Base-by-base conservation (phyloP, 139 green algal species). In the Coccomyxa sp. region DNA sequence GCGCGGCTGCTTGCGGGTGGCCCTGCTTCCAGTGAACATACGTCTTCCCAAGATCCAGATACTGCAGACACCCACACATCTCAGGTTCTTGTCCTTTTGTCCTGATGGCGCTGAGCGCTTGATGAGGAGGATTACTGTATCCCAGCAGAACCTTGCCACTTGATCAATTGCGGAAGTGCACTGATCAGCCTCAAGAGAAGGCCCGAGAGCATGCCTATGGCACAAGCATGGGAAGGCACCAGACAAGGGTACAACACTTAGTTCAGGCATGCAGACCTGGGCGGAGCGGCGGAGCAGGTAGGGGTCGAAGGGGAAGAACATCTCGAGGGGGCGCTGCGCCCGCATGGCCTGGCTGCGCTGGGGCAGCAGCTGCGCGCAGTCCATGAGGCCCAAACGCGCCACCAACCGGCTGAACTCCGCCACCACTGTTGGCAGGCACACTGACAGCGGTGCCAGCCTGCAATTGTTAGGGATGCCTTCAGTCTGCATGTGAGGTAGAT, bases 221-320 rank as follows among this genome's bases (percentile, higher is more conserved):
- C n/a, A n/a, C n/a, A n/a, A n/a, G n/a, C n/a, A n/a, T n/a, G n/a
- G n/a, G n/a, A n/a, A n/a, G n/a, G n/a, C n/a, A n/a, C n/a, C n/a
- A n/a, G n/a, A n/a, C n/a, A n/a, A n/a, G n/a, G n/a, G n/a, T n/a
- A n/a, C n/a, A n/a, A n/a, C n/a, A n/a, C n/a, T n/a, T n/a, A n/a
- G n/a, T n/a, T n/a, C n/a, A 8, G 33, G 64, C 64, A 71, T 31
- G 64, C 64, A 96, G 82, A 78, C 76, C 8, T 68, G 37, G 0
- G 86, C 87, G 33, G 91, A 95, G 73, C 92, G 90, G 22, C 79
- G 79, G 44, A 98, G 90, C 31, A 98, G 89, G 86, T 96, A 98
- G 6, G 94, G 94, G 80, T 98, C 94, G 76, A 97, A 98, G 6
- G 94, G 94, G 73, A 98, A 98, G 82, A 98, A 97, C 83, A 95